phyloP scores from a whole-genome alignment of 2,329 filamentous ascomycete genomes.

The Paecilomyces formosus region DNA sequence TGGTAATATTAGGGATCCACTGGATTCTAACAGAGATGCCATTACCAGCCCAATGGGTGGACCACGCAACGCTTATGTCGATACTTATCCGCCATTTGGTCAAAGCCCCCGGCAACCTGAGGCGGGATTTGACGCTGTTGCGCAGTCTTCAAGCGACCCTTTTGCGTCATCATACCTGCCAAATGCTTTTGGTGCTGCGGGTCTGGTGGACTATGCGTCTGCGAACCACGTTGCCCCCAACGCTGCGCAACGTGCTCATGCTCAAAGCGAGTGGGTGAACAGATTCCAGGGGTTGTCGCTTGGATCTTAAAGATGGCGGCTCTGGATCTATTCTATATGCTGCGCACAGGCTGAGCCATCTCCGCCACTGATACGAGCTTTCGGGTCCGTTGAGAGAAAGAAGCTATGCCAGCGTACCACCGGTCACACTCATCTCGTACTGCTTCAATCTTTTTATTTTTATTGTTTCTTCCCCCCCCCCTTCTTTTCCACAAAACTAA shows the following conservation, averaged over 20 bases:
- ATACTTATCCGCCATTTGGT: constrained; percentile 29
- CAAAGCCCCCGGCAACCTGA: constrained; percentile 25
- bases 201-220: constrained; percentile 21
- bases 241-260: constrained; percentile 24
- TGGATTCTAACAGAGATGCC: constrained; percentile 22
- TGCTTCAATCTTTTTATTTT: background rate
- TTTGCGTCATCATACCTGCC: constrained; percentile 26
- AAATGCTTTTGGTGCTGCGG: constrained; percentile 26
- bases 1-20: constrained; percentile 13
- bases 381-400: background rate
- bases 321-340: background rate
- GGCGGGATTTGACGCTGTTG: constrained; percentile 17
- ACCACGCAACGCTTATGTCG: constrained; percentile 26
- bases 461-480: too few species aligned
- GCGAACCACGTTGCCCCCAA: constrained; percentile 25
- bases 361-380: background rate
- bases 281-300: constrained; percentile 66
- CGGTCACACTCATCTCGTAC: background rate
- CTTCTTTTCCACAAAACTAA: background rate
- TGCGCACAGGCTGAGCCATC: background rate
- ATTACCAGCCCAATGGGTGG: constrained; percentile 19
- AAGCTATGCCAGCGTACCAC: background rate
- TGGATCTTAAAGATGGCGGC: constrained; percentile 42
- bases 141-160: constrained; percentile 24
- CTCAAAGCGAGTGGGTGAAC: constrained; percentile 51